Conservation (phyloP, 2,329 filamentous ascomycete genomes). For the Claviceps sp. region DNA sequence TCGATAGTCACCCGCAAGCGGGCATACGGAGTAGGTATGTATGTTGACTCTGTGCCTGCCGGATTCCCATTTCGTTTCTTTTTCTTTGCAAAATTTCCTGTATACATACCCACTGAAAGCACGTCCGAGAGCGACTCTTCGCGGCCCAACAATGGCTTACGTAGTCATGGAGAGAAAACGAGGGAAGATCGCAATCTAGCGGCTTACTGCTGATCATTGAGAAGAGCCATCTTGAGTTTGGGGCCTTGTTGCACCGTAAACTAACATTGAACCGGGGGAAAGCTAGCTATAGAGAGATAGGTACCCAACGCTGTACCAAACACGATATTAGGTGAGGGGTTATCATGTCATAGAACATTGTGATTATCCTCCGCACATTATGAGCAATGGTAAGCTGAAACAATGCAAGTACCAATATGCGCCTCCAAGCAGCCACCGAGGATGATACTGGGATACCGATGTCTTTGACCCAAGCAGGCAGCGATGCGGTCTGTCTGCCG, state of each 20-base stretch:
- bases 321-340: background rate
- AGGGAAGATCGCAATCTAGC: background rate
- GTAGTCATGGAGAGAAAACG: background rate
- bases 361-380: background rate
- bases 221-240: background rate
- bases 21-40: too few relatives aligned
- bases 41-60: too few relatives aligned
- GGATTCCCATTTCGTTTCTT: background rate
- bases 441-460: background rate
- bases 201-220: background rate
- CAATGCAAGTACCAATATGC: background rate
- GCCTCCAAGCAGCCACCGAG: background rate
- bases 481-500: background rate
- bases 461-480: background rate
- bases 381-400: background rate
- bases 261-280: background rate
- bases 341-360: constrained; percentile 1
- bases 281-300: background rate
- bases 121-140: background rate
- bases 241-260: background rate
- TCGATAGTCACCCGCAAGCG: background rate
- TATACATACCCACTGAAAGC: background rate
- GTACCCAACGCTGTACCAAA: background rate
- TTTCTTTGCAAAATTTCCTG: background rate
- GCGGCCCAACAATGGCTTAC: background rate